Evolutionary conservation across 2,329 filamentous ascomycete genomes (phyloP), one percentile per base, ranked within the genome.

Genomic region (Neopestalotiopsis clavispora): DNA sequence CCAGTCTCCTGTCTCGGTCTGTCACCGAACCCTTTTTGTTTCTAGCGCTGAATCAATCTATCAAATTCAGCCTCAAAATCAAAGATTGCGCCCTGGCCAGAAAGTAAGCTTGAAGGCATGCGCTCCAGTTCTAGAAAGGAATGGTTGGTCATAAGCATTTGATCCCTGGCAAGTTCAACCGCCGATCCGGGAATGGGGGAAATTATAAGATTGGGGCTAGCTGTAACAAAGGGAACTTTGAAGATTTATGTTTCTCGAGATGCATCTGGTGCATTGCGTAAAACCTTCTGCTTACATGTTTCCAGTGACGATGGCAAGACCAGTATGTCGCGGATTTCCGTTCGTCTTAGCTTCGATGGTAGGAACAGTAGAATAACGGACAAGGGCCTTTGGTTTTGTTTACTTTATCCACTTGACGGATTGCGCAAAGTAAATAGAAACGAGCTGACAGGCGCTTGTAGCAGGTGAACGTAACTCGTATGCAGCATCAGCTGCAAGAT

Each of bases 341-440:
- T n/a, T 17, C 5, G 17, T 17, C 45, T n/a, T 52, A 17, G n/a
- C 17, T 20, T 20, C 9, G 17, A 9, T 6, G 10, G 10, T 6
- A 38, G 10, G 34, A 38, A 38, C 10, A 38, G 34, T 38, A 52
- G n/a, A 20, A 52, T 9, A 52, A 52, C 45, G 23, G 20, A 49
- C n/a, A n/a, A 49, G 17, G 45, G 20, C 45, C 7, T n/a, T n/a
- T 9, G 5, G 45, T 14, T 9, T 52, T 52, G 45, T 52, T 52
- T 52, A 52, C 45, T n/a, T 38, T 38, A 60, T 42, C 30, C 30
- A 13, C n/a, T 14, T 52, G 17, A 7, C 45, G n/a, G 45, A 52
- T 52, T 38, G 7, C 63, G 52, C 65, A 30, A 40, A 34, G 65
- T 67, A 67, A 67, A 67, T 56, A 67, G 58, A 59, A 14, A 30